Evolutionary conservation across 129 eudicot genomes (phyloP).

Genomic region (Flaveria linearis): DNA sequence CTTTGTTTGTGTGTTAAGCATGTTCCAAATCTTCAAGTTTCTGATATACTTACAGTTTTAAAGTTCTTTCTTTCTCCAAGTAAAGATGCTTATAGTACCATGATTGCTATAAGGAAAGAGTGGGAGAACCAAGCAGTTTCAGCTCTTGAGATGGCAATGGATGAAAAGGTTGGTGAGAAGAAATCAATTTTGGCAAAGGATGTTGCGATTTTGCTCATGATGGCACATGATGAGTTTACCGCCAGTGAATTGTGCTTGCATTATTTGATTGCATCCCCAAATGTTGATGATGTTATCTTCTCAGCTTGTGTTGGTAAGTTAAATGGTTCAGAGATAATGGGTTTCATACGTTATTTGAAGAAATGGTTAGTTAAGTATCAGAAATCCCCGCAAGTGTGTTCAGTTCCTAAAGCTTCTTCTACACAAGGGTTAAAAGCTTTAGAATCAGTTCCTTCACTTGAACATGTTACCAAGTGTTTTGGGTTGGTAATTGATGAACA

Average conservation of each 20-base stretch:
- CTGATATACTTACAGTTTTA: constrained; percentile 56
- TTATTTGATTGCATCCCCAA: constrained; percentile 51
- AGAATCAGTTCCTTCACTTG: constrained; percentile 68
- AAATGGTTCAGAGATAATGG: constrained; percentile 59
- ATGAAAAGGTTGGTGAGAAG: constrained; percentile 34
- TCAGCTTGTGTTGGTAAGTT: constrained; percentile 68
- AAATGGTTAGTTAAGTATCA: constrained; percentile 81
- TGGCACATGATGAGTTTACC: constrained; percentile 74
- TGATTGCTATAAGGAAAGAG: constrained; percentile 59
- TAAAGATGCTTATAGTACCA: constrained; percentile 40
- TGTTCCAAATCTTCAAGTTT: constrained; percentile 46
- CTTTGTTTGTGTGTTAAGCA: constrained; percentile 64
- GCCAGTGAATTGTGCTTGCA: constrained; percentile 70
- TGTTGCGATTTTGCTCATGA: constrained; percentile 61
- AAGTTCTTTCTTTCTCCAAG: constrained; percentile 62
- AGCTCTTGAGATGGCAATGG: constrained; percentile 54
- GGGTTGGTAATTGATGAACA: constrained; percentile 79
- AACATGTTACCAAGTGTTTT: constrained; percentile 54
- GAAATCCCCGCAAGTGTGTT: constrained; percentile 65
- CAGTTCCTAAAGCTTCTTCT: constrained; percentile 46
- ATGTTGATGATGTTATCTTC: constrained; percentile 73
- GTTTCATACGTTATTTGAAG: constrained; percentile 59
- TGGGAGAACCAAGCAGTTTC: constrained; percentile 64
- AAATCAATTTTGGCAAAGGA: constrained; percentile 50
- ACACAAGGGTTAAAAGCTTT: constrained; percentile 46